Conservation (phyloP, 345 rosid species). For the Hibiscus trionum region DNA sequence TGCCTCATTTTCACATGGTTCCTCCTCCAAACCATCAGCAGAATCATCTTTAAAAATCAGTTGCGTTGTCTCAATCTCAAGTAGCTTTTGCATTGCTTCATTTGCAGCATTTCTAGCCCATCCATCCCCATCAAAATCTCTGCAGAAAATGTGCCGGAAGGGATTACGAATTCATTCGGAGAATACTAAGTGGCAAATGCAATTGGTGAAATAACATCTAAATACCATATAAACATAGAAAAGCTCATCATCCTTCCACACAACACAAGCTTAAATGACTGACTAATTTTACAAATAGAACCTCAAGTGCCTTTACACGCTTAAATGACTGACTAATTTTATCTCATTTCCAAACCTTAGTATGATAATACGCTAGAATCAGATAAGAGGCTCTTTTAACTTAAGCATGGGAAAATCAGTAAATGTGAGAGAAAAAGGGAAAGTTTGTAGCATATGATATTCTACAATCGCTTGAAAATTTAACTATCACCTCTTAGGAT, state of each 20-base stretch:
- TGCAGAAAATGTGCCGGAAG: not conserved
- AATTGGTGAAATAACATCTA: not conserved
- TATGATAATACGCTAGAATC: not conserved
- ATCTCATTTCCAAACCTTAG: not conserved
- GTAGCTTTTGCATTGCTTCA: conserved; percentile 33
- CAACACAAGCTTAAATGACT: too few species aligned
- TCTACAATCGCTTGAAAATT: conserved; percentile 3
- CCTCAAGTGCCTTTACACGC: too few species aligned
- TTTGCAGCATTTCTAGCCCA: conserved; percentile 32
- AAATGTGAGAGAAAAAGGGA: not conserved
- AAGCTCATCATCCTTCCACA: too few species aligned
- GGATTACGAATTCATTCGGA: not conserved
- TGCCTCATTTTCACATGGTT: conserved; percentile 13
- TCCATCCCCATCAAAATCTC: conserved; percentile 18
- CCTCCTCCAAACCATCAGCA: conserved; percentile 4
- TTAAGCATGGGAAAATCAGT: not conserved
- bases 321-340: not conserved
- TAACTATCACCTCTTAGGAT: conserved; percentile 39
- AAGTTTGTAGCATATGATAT: not conserved
- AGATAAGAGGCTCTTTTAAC: not conserved
- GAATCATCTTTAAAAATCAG: conserved; percentile 6
- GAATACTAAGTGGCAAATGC: not conserved
- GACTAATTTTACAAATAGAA: too few species aligned
- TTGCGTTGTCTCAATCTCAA: conserved; percentile 18
- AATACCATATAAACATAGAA: not conserved